phyloP scores from a whole-genome alignment of 257 asterid species.

The Solanum bulbocastanum region DNA sequence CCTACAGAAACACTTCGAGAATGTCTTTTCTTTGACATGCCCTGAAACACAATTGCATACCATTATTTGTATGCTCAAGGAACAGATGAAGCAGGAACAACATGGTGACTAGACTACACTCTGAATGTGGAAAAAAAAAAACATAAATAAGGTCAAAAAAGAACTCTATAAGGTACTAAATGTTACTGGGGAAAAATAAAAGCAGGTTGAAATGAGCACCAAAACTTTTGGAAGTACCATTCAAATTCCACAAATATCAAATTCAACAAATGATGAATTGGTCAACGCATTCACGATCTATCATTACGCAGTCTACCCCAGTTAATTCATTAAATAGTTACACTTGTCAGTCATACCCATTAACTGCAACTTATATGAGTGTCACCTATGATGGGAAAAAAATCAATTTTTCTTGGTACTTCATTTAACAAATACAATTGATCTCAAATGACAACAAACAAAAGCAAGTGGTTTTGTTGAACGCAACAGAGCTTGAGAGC shows the following conservation, averaged over 20 bases:
- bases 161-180: neutral
- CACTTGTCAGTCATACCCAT: neutral
- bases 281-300: neutral
- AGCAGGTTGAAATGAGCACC: neutral
- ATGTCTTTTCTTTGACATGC: constrained; percentile 48
- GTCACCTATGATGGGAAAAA: neutral
- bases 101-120: neutral
- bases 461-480: neutral
- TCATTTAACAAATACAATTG: neutral
- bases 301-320: neutral
- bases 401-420: neutral
- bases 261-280: neutral
- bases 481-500: neutral
- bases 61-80: neutral
- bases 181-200: neutral
- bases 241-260: neutral
- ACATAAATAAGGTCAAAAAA: neutral
- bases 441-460: neutral
- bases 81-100: neutral
- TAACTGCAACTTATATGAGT: neutral
- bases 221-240: neutral
- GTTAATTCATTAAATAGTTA: neutral
- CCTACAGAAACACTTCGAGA: constrained; percentile 62
- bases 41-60: constrained; percentile 18
- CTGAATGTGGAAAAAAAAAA: neutral